Percentiles rank a stretch among this genome's conserved stretches.
These are phyloP conservation scores for Dactylellina sp. DNA, from an alignment of 2,329 filamentous ascomycete genomes.

Conservation along the genomic window DNA sequence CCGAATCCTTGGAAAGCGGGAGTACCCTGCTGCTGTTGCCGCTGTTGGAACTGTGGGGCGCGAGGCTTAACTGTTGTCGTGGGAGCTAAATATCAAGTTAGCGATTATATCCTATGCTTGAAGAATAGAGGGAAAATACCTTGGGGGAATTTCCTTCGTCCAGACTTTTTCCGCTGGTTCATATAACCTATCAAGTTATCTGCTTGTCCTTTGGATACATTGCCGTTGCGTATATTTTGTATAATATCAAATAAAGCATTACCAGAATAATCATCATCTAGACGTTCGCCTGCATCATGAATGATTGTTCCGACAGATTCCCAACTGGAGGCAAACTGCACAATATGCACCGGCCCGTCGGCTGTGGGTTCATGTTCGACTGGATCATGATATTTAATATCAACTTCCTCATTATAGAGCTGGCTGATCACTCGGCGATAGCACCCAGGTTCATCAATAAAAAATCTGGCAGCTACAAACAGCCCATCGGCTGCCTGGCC, in stretches of 20 bases:
- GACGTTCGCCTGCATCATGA: conserved; percentile 10
- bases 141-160: conserved; percentile 16
- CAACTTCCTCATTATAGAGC: conserved; percentile 40
- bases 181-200: conserved; percentile 28
- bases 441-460: conserved; percentile 51
- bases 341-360: conserved; percentile 39
- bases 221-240: conserved; percentile 31
- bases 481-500: conserved; percentile 26
- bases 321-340: conserved; percentile 51
- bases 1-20: conserved; percentile 31
- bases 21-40: conserved; percentile 19
- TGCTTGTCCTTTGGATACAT: conserved; percentile 19
- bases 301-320: conserved; percentile 45
- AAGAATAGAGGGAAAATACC: conserved; percentile 4
- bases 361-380: conserved; percentile 30
- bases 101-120: not conserved
- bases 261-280: conserved; percentile 12
- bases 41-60: not conserved
- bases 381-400: conserved; percentile 44
- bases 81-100: conserved; percentile 18
- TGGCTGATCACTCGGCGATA: conserved; percentile 51
- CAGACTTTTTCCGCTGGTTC: conserved; percentile 19
- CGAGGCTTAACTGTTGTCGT: conserved; percentile 18
- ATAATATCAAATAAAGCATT: conserved; percentile 45
- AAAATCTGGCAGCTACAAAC: conserved; percentile 42